phyloP scores from a whole-genome alignment of 2,329 filamentous ascomycete species.

The Pyrenochaeta sp. region DNA sequence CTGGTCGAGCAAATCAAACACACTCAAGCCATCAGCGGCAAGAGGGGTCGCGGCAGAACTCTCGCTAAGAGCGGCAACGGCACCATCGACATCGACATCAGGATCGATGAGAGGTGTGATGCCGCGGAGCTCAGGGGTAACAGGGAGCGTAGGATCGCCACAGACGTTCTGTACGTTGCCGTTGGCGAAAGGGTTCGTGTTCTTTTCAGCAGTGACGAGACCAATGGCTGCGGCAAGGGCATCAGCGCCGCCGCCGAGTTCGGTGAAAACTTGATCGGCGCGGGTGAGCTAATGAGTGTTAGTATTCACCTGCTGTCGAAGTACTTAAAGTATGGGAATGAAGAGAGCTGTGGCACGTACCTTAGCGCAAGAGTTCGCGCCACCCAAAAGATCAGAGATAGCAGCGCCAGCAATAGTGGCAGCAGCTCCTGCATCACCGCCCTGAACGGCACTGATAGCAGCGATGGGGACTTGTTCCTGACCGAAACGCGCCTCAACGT shows the following conservation, averaged over 20 bases:
- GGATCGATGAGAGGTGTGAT: slow-evolving; percentile 75
- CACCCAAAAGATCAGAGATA: slow-evolving; percentile 69
- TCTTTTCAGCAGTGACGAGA: slow-evolving; percentile 74
- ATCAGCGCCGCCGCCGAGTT: slow-evolving; percentile 67
- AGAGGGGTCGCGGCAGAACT: slow-evolving; percentile 64
- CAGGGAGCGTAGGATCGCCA: slow-evolving; percentile 68
- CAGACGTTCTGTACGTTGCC: slow-evolving; percentile 68
- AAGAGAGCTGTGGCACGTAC: slow-evolving; percentile 38
- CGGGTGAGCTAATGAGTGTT: slow-evolving; percentile 61
- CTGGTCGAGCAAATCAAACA: slow-evolving; percentile 69
- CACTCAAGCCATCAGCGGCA: slow-evolving; percentile 67
- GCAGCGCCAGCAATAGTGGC: slow-evolving; percentile 70
- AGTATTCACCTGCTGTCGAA: slow-evolving; percentile 9
- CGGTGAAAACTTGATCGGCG: slow-evolving; percentile 69
- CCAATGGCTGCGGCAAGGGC: slow-evolving; percentile 69
- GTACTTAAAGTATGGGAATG: not conserved
- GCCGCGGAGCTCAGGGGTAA: slow-evolving; percentile 67
- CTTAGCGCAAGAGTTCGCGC: slow-evolving; percentile 72
- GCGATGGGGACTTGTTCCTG: slow-evolving; percentile 69
- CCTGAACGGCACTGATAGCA: slow-evolving; percentile 62
- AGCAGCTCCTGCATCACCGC: slow-evolving; percentile 67
- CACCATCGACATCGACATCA: slow-evolving; percentile 63
- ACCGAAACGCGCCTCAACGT: slow-evolving; percentile 62
- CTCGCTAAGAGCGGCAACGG: slow-evolving; percentile 68
- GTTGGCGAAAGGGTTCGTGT: slow-evolving; percentile 74